Evolutionary conservation across 768 basidiomycete genomes (phyloP).

Genomic region (Albatrellus ellisii): DNA sequence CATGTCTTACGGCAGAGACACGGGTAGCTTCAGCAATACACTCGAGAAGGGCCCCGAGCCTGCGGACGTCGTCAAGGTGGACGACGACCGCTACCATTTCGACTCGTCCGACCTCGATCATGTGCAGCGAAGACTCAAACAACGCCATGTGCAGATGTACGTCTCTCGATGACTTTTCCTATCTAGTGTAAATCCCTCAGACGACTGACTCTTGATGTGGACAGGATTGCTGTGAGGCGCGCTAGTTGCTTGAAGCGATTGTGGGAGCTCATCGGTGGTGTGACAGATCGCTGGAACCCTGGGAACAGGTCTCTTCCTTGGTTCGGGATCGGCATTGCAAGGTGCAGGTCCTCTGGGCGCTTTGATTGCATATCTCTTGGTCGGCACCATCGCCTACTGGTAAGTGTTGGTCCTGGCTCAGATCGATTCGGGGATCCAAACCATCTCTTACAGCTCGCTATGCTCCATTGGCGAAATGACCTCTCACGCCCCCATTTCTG

Average conservation of each 20-base stretch:
- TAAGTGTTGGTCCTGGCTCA: conserved; percentile 21
- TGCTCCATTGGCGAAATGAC: conserved; percentile 71
- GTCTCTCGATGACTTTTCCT: conserved; percentile 15
- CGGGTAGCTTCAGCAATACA: background rate
- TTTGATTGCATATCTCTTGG: conserved; percentile 46
- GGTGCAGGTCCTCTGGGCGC: conserved; percentile 57
- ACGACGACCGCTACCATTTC: conserved; percentile 26
- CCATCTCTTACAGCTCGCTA: conserved; percentile 28
- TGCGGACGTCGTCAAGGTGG: conserved; percentile 13
- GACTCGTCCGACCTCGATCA: conserved; percentile 53
- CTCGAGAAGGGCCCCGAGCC: conserved; percentile 18
- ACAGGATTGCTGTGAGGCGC: conserved; percentile 47
- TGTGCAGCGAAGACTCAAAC: conserved; percentile 61
- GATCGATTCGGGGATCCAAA: conserved; percentile 19
- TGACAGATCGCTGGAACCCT: conserved; percentile 61
- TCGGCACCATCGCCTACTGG: conserved; percentile 56
- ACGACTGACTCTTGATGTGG: background rate
- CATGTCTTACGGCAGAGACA: background rate
- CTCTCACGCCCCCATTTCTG: conserved; percentile 66
- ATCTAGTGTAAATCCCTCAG: too few relatives aligned
- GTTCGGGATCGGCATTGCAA: conserved; percentile 47
- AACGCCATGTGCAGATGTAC: conserved; percentile 72
- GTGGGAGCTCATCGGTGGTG: background rate
- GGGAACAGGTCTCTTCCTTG: conserved; percentile 63
- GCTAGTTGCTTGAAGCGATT: background rate